Conservation (phyloP, 1,139 yeast species). For the Yamadazyma sp. region DNA sequence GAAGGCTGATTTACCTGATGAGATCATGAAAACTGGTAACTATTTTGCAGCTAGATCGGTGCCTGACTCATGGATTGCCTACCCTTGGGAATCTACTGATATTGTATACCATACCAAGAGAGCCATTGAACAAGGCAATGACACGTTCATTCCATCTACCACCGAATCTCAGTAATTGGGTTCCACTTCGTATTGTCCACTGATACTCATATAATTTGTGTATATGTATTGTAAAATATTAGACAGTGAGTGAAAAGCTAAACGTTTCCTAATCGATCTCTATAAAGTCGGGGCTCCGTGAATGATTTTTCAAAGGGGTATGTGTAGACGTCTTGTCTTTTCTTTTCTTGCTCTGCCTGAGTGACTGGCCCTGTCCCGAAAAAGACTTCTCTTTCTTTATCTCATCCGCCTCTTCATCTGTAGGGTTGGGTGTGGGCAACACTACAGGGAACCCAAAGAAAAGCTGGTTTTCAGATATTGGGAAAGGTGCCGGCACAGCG, state of each 20-base stretch:
- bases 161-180: slow-evolving; percentile 14
- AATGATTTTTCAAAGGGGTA: slow-evolving; percentile 47
- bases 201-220: background rate
- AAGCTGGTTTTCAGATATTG: slow-evolving; percentile 78
- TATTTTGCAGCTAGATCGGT: slow-evolving; percentile 90
- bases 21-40: slow-evolving; percentile 62
- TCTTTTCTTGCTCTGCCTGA: slow-evolving; percentile 74
- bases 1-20: slow-evolving; percentile 72
- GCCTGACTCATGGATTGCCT: slow-evolving; percentile 94
- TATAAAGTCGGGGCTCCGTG: slow-evolving; percentile 72
- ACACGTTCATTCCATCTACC: slow-evolving; percentile 45
- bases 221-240: background rate
- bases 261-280: slow-evolving; percentile 69
- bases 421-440: slow-evolving; percentile 58
- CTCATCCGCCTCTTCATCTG: slow-evolving; percentile 24
- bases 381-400: slow-evolving; percentile 30
- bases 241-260: background rate
- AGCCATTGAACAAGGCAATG: slow-evolving; percentile 75
- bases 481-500: slow-evolving; percentile 70
- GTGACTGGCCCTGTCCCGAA: slow-evolving; percentile 65
- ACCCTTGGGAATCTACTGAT: slow-evolving; percentile 95
- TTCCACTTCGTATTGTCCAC: background rate
- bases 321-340: slow-evolving; percentile 53
- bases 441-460: slow-evolving; percentile 92
- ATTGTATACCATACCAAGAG: slow-evolving; percentile 82